Conservation (phyloP, 257 asterid species). For the Pogostemon cablin region DNA sequence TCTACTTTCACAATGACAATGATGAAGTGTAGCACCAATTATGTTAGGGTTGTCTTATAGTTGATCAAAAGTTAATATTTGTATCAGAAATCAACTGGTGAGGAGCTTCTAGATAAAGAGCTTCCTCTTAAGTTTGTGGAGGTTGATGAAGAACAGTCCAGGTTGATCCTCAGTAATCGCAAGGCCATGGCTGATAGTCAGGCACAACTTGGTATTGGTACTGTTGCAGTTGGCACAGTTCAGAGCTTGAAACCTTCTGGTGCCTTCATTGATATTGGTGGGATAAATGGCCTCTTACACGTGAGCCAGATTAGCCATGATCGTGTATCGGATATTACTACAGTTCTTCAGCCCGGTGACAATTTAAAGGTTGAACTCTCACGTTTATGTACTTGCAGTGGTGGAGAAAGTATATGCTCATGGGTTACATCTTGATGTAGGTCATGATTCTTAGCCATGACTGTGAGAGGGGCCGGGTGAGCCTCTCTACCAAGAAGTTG, state of each 20-base stretch:
- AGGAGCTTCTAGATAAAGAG: constrained; percentile 86
- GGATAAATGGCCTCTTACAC: constrained; percentile 90
- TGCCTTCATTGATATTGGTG: constrained; percentile 96
- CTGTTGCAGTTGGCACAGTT: constrained; percentile 88
- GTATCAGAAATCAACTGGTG: constrained; percentile 82
- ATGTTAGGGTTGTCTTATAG: constrained; percentile 3
- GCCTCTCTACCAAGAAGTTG: constrained; percentile 94
- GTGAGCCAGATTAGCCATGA: constrained; percentile 98
- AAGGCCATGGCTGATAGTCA: constrained; percentile 98
- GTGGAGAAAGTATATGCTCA: constrained; percentile 16
- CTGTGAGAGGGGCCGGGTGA: constrained; percentile 96
- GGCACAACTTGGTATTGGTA: constrained; percentile 95
- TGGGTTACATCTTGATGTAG: constrained; percentile 42
- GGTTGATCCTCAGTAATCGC: constrained; percentile 93
- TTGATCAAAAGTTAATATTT: not conserved
- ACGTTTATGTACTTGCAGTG: constrained; percentile 8
- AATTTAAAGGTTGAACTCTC: constrained; percentile 65
- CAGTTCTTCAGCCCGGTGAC: constrained; percentile 97
- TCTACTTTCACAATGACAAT: not conserved
- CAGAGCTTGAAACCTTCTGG: constrained; percentile 98
- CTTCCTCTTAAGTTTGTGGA: constrained; percentile 87
- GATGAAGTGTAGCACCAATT: not conserved
- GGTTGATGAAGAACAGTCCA: constrained; percentile 86
- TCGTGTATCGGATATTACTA: constrained; percentile 85
- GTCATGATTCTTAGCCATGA: constrained; percentile 99